A percentile compares a stretch with the other conserved stretches of the same genome.
Conservation (phyloP, 805 yeast genomes). For the Kazachstania africana region DNA sequence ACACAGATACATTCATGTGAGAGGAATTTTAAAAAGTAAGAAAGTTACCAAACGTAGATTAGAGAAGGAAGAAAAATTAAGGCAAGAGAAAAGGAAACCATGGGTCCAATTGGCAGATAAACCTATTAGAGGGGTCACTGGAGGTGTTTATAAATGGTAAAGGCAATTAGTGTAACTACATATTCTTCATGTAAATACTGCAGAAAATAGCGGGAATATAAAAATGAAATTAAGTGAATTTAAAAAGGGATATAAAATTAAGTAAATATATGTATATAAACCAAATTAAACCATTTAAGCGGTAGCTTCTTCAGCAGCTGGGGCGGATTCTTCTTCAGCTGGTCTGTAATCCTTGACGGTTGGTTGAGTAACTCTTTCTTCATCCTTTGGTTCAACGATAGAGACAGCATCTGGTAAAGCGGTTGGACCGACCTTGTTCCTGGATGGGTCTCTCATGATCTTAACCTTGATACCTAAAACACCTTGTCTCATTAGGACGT, state of each 20-base stretch:
- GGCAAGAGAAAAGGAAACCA: slow-evolving; percentile 40
- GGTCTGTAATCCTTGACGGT: slow-evolving; percentile 64
- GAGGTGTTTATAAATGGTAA: slow-evolving; percentile 48
- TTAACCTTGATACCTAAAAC: slow-evolving; percentile 98
- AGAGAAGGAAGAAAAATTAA: slow-evolving; percentile 44
- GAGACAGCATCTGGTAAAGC: slow-evolving; percentile 92
- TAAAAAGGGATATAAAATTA: background rate
- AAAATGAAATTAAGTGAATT: background rate
- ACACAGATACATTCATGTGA: slow-evolving; percentile 71
- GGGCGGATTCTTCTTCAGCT: slow-evolving; percentile 23
- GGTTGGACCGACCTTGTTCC: slow-evolving; percentile 74
- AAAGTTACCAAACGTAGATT: slow-evolving; percentile 47
- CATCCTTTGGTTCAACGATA: slow-evolving; percentile 92
- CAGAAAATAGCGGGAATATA: background rate
- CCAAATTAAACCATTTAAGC: slow-evolving; percentile 4
- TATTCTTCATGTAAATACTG: background rate
- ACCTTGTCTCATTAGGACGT: slow-evolving; percentile 99
- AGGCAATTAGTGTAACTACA: background rate
- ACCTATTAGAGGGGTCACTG: slow-evolving; percentile 36
- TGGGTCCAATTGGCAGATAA: slow-evolving; percentile 35
- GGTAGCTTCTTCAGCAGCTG: slow-evolving; percentile 16
- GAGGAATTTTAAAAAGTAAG: slow-evolving; percentile 60
- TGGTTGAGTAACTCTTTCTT: slow-evolving; percentile 69
- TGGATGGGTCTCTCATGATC: slow-evolving; percentile 98
- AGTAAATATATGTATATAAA: too few species aligned